A percentile compares a stretch with the other conserved stretches of the same genome.
These are phyloP conservation scores for Colletotrichum tropicale DNA, from an alignment of 2,329 filamentous ascomycete genomes.

Conservation along the genomic window DNA sequence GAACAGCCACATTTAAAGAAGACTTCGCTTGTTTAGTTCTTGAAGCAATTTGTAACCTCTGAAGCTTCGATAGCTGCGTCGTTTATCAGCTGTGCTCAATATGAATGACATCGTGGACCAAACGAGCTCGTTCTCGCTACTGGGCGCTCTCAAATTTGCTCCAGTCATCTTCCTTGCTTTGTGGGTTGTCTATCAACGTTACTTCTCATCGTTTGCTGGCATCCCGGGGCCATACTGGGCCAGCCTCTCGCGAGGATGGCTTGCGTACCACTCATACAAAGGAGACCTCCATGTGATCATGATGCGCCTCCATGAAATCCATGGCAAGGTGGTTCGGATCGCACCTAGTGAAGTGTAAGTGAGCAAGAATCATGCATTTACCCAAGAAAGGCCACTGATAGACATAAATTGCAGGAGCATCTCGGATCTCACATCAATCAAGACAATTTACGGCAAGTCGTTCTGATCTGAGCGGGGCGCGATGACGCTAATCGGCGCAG, in stretches of 20 bases:
- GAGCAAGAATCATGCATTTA: neutral
- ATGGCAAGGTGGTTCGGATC: neutral
- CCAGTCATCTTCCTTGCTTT: neutral
- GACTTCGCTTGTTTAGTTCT: neutral
- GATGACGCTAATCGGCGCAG: neutral
- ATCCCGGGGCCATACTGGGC: neutral
- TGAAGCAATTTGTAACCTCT: neutral
- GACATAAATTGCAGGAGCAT: neutral
- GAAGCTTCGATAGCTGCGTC: neutral
- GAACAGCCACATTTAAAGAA: neutral
- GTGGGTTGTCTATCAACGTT: neutral
- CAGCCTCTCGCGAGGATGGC: neutral
- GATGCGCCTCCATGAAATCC: neutral
- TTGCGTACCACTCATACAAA: neutral
- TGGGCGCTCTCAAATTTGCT: neutral
- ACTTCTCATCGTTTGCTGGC: neutral
- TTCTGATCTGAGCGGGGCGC: neutral
- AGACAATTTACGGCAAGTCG: neutral
- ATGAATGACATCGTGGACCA: neutral
- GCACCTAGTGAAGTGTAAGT: neutral
- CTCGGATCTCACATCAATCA: neutral
- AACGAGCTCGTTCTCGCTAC: neutral
- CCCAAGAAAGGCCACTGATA: neutral
- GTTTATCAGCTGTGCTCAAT: neutral
- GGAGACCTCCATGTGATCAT: constrained; percentile 1